phyloP scores from a whole-genome alignment of 768 basidiomycete species.

The Piloderma croceum region DNA sequence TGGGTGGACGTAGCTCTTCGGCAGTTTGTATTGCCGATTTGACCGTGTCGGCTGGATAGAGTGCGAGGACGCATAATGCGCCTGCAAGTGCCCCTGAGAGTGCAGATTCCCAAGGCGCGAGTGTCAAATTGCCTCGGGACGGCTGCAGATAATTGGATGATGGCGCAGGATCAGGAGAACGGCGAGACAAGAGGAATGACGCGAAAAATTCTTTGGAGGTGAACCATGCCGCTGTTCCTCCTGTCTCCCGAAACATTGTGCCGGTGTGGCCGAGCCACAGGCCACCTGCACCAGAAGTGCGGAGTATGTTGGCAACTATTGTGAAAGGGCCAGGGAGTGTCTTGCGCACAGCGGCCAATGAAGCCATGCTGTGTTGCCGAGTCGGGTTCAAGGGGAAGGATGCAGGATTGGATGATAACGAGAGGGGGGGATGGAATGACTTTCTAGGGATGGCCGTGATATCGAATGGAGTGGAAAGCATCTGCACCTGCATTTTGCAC shows the following conservation, averaged over 20 bases:
- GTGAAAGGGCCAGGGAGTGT: slow-evolving; percentile 67
- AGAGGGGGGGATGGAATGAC: slow-evolving; percentile 6
- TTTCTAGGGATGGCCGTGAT: too few species aligned
- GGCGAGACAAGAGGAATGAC: slow-evolving; percentile 50
- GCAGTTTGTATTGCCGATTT: slow-evolving; percentile 95
- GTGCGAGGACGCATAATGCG: slow-evolving; percentile 67
- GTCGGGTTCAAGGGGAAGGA: neutral
- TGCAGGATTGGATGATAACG: slow-evolving; percentile 13
- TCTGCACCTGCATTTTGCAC: slow-evolving; percentile 97
- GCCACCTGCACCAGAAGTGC: slow-evolving; percentile 58
- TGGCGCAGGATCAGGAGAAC: slow-evolving; percentile 18
- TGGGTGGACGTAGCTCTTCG: slow-evolving; percentile 69
- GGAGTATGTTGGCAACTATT: slow-evolving; percentile 59
- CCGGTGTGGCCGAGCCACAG: slow-evolving; percentile 86
- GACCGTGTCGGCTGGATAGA: slow-evolving; percentile 92
- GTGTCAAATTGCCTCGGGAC: slow-evolving; percentile 26
- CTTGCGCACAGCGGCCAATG: neutral
- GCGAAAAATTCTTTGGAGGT: slow-evolving; percentile 74
- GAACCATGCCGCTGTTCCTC: slow-evolving; percentile 86
- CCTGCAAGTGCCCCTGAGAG: slow-evolving; percentile 76
- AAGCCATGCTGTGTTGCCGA: slow-evolving; percentile 7
- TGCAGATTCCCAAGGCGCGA: slow-evolving; percentile 67
- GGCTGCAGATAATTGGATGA: neutral
- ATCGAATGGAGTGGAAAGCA: slow-evolving; percentile 46
- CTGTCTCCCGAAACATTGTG: slow-evolving; percentile 82